phyloP scores from a whole-genome alignment of 352 stramenopile species.

The Elongisporangium prolatum region DNA sequence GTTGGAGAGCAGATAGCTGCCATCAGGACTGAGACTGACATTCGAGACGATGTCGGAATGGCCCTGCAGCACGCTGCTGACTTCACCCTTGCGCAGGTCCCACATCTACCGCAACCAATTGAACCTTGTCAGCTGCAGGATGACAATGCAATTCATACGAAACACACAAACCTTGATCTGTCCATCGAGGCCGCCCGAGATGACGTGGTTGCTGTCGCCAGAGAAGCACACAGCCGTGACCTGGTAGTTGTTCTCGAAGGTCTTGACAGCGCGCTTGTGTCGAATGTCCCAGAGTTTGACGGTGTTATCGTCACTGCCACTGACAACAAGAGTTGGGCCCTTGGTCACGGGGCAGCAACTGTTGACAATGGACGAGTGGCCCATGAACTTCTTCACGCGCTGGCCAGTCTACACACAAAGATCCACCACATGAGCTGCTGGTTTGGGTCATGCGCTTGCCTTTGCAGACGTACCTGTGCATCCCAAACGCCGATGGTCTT shows the following conservation, averaged over 20 bases:
- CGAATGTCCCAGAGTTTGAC: slow-evolving; percentile 89
- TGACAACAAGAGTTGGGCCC: slow-evolving; percentile 78
- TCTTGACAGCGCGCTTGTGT: slow-evolving; percentile 70
- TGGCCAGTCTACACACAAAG: slow-evolving; percentile 62
- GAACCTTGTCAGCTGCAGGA: neutral
- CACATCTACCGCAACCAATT: slow-evolving; percentile 38
- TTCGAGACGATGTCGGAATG: slow-evolving; percentile 93
- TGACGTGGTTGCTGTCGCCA: slow-evolving; percentile 83
- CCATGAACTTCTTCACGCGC: slow-evolving; percentile 80
- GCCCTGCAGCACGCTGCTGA: slow-evolving; percentile 83
- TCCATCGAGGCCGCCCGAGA: slow-evolving; percentile 92
- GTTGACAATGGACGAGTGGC: slow-evolving; percentile 89
- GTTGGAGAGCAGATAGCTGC: slow-evolving; percentile 92
- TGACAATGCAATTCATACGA: neutral
- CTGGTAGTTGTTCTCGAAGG: slow-evolving; percentile 85
- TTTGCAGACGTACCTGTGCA: slow-evolving; percentile 24
- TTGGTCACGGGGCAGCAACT: slow-evolving; percentile 85
- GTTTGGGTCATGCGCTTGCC: neutral
- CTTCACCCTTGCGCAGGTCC: slow-evolving; percentile 87
- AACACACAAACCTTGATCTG: slow-evolving; percentile 68
- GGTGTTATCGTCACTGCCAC: slow-evolving; percentile 89
- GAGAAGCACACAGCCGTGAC: slow-evolving; percentile 89
- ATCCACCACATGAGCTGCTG: slow-evolving; percentile 8
- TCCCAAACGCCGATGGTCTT: slow-evolving; percentile 90
- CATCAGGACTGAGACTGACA: slow-evolving; percentile 91